phyloP scores from a whole-genome alignment of 2,329 filamentous ascomycete genomes.

The Cryphonectria parasitica region DNA sequence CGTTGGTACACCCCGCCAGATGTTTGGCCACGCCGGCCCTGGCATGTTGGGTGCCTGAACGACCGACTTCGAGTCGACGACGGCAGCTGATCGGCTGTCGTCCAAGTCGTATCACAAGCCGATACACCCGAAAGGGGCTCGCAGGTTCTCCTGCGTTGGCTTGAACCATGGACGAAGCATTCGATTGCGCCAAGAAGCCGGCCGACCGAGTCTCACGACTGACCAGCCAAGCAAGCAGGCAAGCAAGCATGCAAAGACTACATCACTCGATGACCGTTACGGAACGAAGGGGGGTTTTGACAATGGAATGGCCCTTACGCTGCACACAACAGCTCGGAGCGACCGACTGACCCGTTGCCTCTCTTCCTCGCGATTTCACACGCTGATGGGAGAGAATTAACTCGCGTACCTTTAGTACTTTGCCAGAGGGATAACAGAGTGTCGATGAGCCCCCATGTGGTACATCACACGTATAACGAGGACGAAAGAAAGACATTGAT shows the following conservation, averaged over 20 bases:
- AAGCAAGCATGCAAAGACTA: neutral
- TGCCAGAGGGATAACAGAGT: neutral
- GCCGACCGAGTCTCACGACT: constrained; percentile 9
- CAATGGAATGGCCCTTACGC: neutral
- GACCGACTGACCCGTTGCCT: neutral
- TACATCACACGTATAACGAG: neutral
- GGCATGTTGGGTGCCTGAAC: constrained; percentile 61
- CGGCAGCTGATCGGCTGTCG: constrained; percentile 23
- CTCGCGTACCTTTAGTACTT: neutral
- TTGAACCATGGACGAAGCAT: constrained; percentile 33
- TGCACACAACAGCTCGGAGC: neutral
- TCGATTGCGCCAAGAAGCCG: constrained; percentile 19
- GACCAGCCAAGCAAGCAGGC: neutral
- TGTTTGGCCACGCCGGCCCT: constrained; percentile 51
- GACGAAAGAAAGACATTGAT: neutral
- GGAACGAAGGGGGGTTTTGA: neutral
- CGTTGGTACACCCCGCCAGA: constrained; percentile 40
- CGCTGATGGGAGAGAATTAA: neutral
- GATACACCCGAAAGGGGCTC: constrained; percentile 5
- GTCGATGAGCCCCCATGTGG: neutral
- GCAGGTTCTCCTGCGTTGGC: constrained; percentile 27
- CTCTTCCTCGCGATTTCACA: neutral
- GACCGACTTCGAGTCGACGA: constrained; percentile 32
- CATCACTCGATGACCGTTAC: neutral
- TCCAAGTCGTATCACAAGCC: constrained; percentile 21